These are phyloP conservation scores for Zymoseptoria tritici DNA, from an alignment of 2,329 filamentous ascomycete genomes.

Conservation along the genomic window DNA sequence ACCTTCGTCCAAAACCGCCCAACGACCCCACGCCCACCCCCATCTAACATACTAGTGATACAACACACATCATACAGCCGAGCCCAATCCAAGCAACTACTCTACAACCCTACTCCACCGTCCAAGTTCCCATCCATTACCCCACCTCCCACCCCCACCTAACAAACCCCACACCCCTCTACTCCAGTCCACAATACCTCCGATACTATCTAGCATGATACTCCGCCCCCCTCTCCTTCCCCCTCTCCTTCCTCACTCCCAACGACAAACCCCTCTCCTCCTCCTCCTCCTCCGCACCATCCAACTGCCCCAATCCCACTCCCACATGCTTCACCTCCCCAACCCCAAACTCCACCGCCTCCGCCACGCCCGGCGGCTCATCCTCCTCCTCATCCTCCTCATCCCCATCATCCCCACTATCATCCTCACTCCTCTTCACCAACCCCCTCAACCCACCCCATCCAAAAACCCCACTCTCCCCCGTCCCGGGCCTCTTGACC, in stretches of 20 bases:
- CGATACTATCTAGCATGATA: not conserved
- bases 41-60: no score
- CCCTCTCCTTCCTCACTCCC: not conserved
- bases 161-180: no score
- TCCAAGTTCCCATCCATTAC: no score
- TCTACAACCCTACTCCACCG: no score
- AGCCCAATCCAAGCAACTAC: no score
- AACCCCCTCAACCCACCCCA: constrained; percentile 2
- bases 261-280: not conserved
- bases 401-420: constrained; percentile 4
- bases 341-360: not conserved
- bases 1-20: no score
- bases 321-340: not conserved
- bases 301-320: not conserved
- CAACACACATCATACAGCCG: no score
- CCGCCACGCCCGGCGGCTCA: not conserved
- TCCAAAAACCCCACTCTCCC: constrained; percentile 5
- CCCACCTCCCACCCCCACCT: no score
- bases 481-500: not conserved
- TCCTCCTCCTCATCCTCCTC: constrained; percentile 1
- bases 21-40: no score
- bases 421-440: not conserved
- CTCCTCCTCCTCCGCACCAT: not conserved
- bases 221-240: not conserved
- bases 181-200: constrained; percentile 7